Evolutionary conservation across 768 basidiomycete genomes (phyloP).

Genomic region (Boletus rubescentipes): DNA sequence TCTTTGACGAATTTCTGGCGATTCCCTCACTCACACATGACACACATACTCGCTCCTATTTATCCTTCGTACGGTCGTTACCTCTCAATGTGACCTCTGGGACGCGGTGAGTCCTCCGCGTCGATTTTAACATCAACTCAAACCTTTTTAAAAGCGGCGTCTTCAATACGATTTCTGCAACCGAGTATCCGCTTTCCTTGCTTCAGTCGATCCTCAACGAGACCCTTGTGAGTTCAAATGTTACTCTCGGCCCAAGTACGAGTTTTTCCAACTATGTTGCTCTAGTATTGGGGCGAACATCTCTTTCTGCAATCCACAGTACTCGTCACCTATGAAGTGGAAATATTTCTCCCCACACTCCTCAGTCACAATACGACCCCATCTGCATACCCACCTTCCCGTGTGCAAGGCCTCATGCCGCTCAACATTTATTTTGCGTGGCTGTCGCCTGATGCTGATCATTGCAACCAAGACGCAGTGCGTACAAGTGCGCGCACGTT

Average conservation of each 20-base stretch:
- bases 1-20: slow-evolving; percentile 26
- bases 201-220: slow-evolving; percentile 18
- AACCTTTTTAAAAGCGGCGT: background rate
- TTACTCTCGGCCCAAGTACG: background rate
- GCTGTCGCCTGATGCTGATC: background rate
- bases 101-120: background rate
- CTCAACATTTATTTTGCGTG: slow-evolving; percentile 43
- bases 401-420: slow-evolving; percentile 37
- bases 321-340: slow-evolving; percentile 31
- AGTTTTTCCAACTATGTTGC: background rate
- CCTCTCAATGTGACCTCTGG: background rate
- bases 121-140: background rate
- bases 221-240: slow-evolving; percentile 1
- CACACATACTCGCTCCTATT: slow-evolving; percentile 5
- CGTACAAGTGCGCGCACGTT: slow-evolving; percentile 38
- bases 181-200: slow-evolving; percentile 5
- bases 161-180: background rate
- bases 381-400: slow-evolving; percentile 47
- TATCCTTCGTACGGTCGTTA: slow-evolving; percentile 5
- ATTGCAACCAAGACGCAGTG: slow-evolving; percentile 35
- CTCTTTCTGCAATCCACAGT: background rate
- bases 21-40: slow-evolving; percentile 6
- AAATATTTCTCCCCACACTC: slow-evolving; percentile 48
- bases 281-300: slow-evolving; percentile 5
- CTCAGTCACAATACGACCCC: slow-evolving; percentile 35